These are phyloP conservation scores for Malus sylvestris DNA, from an alignment of 306 rosid species.

Conservation along the genomic window DNA sequence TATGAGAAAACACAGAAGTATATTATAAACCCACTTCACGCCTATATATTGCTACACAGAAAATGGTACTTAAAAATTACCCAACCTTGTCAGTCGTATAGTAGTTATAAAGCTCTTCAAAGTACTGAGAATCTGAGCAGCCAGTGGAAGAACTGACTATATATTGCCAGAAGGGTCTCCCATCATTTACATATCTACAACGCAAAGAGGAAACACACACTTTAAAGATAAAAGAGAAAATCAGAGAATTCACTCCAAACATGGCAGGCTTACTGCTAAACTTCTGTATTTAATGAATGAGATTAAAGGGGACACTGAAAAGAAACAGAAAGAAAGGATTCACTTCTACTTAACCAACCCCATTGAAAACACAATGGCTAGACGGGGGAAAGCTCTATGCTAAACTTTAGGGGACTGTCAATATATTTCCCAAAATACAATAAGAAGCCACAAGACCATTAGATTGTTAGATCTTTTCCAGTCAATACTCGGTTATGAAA, in stretches of 20 bases:
- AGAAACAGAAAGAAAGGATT: neutral
- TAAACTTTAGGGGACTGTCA: neutral
- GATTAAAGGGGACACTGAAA: neutral
- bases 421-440: neutral
- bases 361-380: neutral
- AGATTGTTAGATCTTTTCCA: neutral
- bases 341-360: neutral
- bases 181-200: slow-evolving; percentile 91
- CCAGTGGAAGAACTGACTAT: slow-evolving; percentile 90
- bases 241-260: neutral
- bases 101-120: slow-evolving; percentile 85
- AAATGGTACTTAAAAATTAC: neutral
- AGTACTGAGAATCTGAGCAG: slow-evolving; percentile 87
- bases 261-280: neutral
- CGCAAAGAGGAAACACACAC: neutral
- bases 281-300: neutral
- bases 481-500: neutral
- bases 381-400: neutral
- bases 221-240: neutral
- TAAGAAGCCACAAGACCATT: neutral
- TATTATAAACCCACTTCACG: slow-evolving; percentile 5
- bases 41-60: neutral
- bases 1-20: slow-evolving; percentile 20
- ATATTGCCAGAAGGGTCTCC: slow-evolving; percentile 95
- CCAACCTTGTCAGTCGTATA: slow-evolving; percentile 80